Base-by-base conservation (phyloP, 768 basidiomycete species). In the Pleurotus pulmonarius region DNA sequence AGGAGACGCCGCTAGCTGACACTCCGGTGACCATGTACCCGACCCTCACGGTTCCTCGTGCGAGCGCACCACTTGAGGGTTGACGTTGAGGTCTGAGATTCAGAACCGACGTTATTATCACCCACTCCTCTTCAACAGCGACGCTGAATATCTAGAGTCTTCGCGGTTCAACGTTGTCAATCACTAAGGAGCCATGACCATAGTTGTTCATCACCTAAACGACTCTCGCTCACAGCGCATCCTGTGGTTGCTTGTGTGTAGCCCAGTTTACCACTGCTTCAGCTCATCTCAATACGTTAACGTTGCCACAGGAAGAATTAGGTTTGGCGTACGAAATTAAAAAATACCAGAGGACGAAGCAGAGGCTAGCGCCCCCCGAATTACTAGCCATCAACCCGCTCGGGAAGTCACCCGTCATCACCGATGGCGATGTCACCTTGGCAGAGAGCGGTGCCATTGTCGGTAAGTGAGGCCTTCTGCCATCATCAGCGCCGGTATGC, bases 141-240 rank as follows among this genome's bases (percentile, higher is more conserved):
- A 20, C 20, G 20, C 20, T 20, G 9, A 34, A 11, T 34, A 34
- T 34, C 29, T 34, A 20, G 1, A 20, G 20, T 20, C 20, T 20
- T 20, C 20, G 13, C 13, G 18, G 26, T 26, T 26, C 25, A 34
- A 49, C 13, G 5, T 15, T n/a, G 20, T 20, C 4, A 37, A 26
- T 2, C 8, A 15, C 3, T 15, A 5, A 13, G 4, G 9, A 34
- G 9, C 29, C 9, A 52, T 52, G 51, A n/a, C 56, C 24, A 46
- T 65, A 13, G 59, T 65, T 52, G 60, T 81, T 6, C 80, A 80
- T 56, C 76, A 81, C 60, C 67, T 81, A 5, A 71, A 77, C 55
- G 63, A 79, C 56, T 78, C 78, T 6, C 75, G 78, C n/a, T 78
- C 80, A 5, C 78, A 78, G 58, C 69, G 79, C 18, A 66, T 82